Conservation (phyloP, 768 basidiomycete genomes). For the Calocybe gangraenosa region DNA sequence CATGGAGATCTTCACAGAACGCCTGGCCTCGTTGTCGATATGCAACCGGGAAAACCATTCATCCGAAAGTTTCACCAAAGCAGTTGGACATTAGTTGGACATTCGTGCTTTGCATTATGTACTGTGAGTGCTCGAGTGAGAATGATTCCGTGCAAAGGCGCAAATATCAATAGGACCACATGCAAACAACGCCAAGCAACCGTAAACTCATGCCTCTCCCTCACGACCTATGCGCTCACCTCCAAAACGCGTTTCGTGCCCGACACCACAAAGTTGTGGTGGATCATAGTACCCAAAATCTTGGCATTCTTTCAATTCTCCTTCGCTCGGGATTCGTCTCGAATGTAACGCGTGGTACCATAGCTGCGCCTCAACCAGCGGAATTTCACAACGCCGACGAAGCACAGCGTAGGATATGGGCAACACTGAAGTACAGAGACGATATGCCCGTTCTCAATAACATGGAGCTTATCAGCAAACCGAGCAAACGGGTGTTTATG, state of each 20-base stretch:
- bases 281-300: constrained; percentile 82
- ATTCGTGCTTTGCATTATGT: too few relatives aligned
- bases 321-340: constrained; percentile 87
- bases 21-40: not conserved
- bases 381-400: constrained; percentile 57
- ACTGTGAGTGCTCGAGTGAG: too few relatives aligned
- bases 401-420: constrained; percentile 83
- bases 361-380: constrained; percentile 56
- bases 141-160: too few relatives aligned
- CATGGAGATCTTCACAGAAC: not conserved
- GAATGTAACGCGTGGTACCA: constrained; percentile 76
- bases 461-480: constrained; percentile 83
- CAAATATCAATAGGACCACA: too few relatives aligned
- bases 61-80: not conserved
- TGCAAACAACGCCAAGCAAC: not conserved
- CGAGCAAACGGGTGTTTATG: constrained; percentile 79
- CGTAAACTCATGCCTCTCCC: constrained; percentile 39
- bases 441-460: constrained; percentile 77
- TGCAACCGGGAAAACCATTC: not conserved
- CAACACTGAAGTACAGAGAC: constrained; percentile 89
- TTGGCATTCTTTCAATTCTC: constrained; percentile 89
- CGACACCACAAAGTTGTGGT: constrained; percentile 76
- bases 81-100: too few relatives aligned
- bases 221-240: constrained; percentile 81
- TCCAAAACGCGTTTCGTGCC: constrained; percentile 90